Evolutionary conservation across 805 yeast genomes (phyloP), one percentile per base, ranked within the genome.

Genomic region (Metschnikowia vanudenii): DNA sequence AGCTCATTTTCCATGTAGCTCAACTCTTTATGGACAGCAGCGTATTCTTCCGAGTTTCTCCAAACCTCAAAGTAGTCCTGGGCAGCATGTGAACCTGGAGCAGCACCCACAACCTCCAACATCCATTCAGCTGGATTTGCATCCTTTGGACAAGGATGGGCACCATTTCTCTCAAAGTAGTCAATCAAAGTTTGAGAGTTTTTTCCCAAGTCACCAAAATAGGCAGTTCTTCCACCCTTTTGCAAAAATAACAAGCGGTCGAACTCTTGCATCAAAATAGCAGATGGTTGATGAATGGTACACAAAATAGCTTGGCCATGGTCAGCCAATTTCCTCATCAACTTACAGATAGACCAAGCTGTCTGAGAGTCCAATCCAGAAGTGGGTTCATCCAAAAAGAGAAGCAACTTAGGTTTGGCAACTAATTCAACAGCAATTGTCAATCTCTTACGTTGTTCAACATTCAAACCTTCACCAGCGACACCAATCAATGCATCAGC

Each of bases 31-130:
- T 80, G 76, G 30, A 85, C 80, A 6, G 74, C 81, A 43, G 67
- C 59, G 56, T 77, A 79, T 61, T 88, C 90, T 0, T 65, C 65
- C 31, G 96, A 87, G 39, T 76, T 74, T 62, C 77, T 66, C 96
- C 97, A 88, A 40, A 85, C 88, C 59, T 85, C 84, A 59, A 80
- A 74, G 58, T 83, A 85, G 63, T 85, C 87, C 65, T 82, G 86
- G 39, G 73, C 73, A 16, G 89, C 86, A 55, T 80, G 84, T 30
- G 88, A 79, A 43, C 89, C 90, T 6, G 90, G 90, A 30, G 90
- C 89, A 44, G 90, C 90, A 58, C 91, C 90, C 57, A 84, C 85
- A 52, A 83, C 86, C 52, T 85, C 85, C 66, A 89, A 73, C 96
- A 89, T 89, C 94, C 95, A 89, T 69, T 60, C 59, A 5, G 61